Base-by-base conservation (phyloP, 2,329 filamentous ascomycete species). In the Colletotrichum sp. region DNA sequence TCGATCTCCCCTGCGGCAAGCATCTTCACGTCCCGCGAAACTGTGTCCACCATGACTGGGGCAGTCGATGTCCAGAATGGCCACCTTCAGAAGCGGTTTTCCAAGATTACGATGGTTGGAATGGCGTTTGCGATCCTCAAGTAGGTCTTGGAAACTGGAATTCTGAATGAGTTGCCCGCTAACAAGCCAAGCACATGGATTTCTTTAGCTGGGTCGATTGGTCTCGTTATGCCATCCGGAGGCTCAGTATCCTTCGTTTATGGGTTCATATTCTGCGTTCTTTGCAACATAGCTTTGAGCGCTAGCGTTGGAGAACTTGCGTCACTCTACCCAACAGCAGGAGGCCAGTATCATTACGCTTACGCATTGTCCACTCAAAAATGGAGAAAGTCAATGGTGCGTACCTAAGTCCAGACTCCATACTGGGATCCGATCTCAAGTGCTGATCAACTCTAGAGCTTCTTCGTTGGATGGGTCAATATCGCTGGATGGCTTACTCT, bases 401-500 rank as follows among this genome's bases (percentile, higher is more conserved):
- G 78, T n/a, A 21, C 69, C 31, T 3, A 1, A 11, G 51, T 12
- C 1, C 11, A 15, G 6, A 9, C 13, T 4, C 2, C 3, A 6
- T 3, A 7, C 0, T 16, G 4, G 1, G 6, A 33, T 8, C 51
- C 8, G 6, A 47, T 47, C 43, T 47, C 43, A 21, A 47, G 58
- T 72, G 31, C 66, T 70, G 6, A 54, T 5, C 27, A 0, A 8
- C 15, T 2, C n/a, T 18, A 86, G 82, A 86, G 84, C 74, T 87
- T 87, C 69, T 82, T 81, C 66, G 82, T 84, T 12, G 85, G 85
- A 0, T 86, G 85, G 85, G 83, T 83, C 15, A 86, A 83, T 34
- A 87, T 87, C n/a, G 81, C 81, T 8, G 86, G 86, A 3, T 87
- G 86, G 86, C 78, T 87, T 1, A 85, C 82, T 4, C 78, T 87